phyloP scores from a whole-genome alignment of 176 grass and related monocot genomes.

The Eleusine indica region DNA sequence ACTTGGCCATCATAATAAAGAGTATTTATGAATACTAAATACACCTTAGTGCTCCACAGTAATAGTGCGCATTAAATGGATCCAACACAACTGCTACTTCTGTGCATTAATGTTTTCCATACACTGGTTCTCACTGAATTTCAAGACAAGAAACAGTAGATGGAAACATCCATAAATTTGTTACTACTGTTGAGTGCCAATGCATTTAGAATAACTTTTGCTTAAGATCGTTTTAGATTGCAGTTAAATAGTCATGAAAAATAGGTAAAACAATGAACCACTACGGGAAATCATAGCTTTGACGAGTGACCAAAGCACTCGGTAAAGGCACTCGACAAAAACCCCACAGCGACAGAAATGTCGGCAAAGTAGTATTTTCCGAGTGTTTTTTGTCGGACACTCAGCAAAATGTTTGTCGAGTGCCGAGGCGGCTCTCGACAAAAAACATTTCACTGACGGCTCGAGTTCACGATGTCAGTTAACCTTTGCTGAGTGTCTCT shows the following conservation, averaged over 20 bases:
- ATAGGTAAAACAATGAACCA: background rate
- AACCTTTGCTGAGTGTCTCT: too few species aligned
- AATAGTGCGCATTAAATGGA: conserved; percentile 28
- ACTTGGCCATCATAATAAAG: conserved; percentile 7
- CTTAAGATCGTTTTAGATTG: background rate
- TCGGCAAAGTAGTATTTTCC: too few species aligned
- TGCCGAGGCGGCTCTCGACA: too few species aligned
- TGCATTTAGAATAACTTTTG: background rate
- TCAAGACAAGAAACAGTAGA: background rate
- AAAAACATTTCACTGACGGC: too few species aligned
- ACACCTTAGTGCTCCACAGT: conserved; percentile 23
- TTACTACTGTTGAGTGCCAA: background rate
- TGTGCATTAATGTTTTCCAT: conserved; percentile 37
- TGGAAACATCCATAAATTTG: background rate
- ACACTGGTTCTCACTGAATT: background rate
- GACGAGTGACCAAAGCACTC: too few species aligned
- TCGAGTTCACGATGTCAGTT: too few species aligned
- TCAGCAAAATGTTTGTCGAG: too few species aligned
- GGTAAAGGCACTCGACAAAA: too few species aligned
- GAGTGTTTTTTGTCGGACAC: too few species aligned
- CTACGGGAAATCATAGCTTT: too few species aligned
- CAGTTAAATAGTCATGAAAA: background rate
- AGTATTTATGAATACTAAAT: conserved; percentile 46
- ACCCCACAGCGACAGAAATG: too few species aligned
- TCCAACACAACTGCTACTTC: conserved; percentile 38